Evolutionary conservation across 2,329 filamentous ascomycete species (phyloP).

Genomic region (Aspergillus fischeri): DNA sequence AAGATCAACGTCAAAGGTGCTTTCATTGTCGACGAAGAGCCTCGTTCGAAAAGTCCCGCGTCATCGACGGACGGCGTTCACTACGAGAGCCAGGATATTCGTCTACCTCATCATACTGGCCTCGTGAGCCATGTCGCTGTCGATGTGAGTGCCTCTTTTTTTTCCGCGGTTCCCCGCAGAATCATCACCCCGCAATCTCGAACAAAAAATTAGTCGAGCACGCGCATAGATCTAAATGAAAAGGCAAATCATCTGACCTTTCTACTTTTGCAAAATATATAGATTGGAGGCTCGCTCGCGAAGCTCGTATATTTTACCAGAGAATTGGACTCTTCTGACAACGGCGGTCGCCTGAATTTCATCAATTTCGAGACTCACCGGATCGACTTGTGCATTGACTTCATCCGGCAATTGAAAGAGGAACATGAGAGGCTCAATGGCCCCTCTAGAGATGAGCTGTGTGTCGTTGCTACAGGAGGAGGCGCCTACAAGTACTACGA

Average conservation of each 20-base stretch:
- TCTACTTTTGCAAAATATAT: neutral
- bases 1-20: conserved; percentile 96
- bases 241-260: conserved; percentile 5
- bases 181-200: conserved; percentile 27
- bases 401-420: conserved; percentile 79
- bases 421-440: conserved; percentile 76
- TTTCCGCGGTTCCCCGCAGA: conserved; percentile 28
- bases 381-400: conserved; percentile 90
- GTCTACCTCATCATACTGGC: conserved; percentile 91
- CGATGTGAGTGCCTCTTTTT: conserved; percentile 62
- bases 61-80: conserved; percentile 53
- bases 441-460: conserved; percentile 64
- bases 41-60: conserved; percentile 45
- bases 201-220: neutral
- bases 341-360: conserved; percentile 89
- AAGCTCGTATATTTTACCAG: conserved; percentile 97
- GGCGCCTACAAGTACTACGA: conserved; percentile 98
- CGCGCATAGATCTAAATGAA: conserved; percentile 3
- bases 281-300: conserved; percentile 93
- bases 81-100: conserved; percentile 84
- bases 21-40: conserved; percentile 87
- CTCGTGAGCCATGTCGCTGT: conserved; percentile 96
- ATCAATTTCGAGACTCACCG: conserved; percentile 93
- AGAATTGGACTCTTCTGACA: conserved; percentile 72
- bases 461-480: conserved; percentile 92